Conservation (phyloP, 306 rosid genomes). For the Casuarina glauca region DNA sequence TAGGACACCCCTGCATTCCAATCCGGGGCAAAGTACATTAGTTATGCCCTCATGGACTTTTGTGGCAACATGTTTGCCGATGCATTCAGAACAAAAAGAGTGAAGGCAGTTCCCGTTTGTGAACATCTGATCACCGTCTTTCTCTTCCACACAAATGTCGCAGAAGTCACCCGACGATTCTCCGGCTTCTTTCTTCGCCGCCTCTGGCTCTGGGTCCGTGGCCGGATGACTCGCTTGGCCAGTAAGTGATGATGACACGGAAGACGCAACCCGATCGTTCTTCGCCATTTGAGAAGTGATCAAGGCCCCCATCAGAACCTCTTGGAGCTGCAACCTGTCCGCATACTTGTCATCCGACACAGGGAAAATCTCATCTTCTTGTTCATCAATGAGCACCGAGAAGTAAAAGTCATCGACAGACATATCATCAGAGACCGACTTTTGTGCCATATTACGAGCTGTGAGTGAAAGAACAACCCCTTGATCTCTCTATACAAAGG, state of each 20-base stretch:
- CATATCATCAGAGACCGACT: slow-evolving; percentile 1
- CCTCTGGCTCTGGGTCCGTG: background rate
- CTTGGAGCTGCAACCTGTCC: slow-evolving; percentile 51
- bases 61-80: slow-evolving; percentile 45
- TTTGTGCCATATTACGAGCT: slow-evolving; percentile 29
- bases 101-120: slow-evolving; percentile 40
- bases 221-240: background rate
- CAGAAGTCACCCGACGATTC: slow-evolving; percentile 34
- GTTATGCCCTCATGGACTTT: slow-evolving; percentile 47
- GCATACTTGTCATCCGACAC: slow-evolving; percentile 44
- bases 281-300: slow-evolving; percentile 4
- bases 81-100: slow-evolving; percentile 51
- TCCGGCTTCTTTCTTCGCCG: background rate
- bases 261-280: background rate
- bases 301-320: slow-evolving; percentile 36
- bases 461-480: background rate
- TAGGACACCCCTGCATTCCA: slow-evolving; percentile 40
- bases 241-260: slow-evolving; percentile 7
- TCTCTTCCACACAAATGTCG: slow-evolving; percentile 50
- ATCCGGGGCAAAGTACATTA: slow-evolving; percentile 48
- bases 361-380: background rate
- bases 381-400: slow-evolving; percentile 31
- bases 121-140: slow-evolving; percentile 32
- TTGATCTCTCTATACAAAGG: background rate
- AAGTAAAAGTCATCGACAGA: slow-evolving; percentile 40